Base-by-base conservation (phyloP, 768 basidiomycete genomes). In the Glaciozyma martinii region DNA sequence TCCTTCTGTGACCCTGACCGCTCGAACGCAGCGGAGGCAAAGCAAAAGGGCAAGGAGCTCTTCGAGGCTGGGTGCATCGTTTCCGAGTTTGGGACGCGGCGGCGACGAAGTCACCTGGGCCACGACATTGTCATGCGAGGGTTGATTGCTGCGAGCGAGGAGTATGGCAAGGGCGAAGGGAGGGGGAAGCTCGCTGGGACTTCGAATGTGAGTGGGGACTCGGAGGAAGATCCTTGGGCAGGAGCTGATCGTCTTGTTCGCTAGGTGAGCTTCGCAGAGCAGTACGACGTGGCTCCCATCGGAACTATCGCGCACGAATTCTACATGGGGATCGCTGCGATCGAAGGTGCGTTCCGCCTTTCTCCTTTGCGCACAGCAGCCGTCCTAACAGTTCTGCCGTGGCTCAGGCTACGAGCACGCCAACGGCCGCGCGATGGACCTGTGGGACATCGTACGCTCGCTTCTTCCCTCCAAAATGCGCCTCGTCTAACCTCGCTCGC, bases 31-130 rank as follows among this genome's bases (percentile, higher is more conserved):
- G 91, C 86, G 54, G 76, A 77, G 27, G 89, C 93, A 6, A 86
- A 84, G 68, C 74, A 76, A 30, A 98, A 99, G 76, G 90, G 82
- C 0, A 78, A 78, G 69, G 73, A 77, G 10, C 79, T 95, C 23
- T 74, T 90, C 32, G 74, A 80, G 59, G 82, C 81, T 1, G 86
- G 83, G 16, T 88, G 89, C 70, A 71, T 75, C 15, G 84, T 93
- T 73, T 88, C 85, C 74, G 91, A 95, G 72, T 92, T 93, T 65
- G 92, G 91, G 4, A 90, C 90, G 5, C 81, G 91, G 5, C 80
- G 91, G 44, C 80, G 91, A 67, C 81, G 91, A 49, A 88, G 84
- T 8, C 88, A 82, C 73, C 73, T 80, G 18, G 78, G 82, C 0
- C 94, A 98, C 63, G 88, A 92, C 71, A 76, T 87, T 47, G 86